These are phyloP conservation scores for Exserohilum rostratum DNA, from an alignment of 2,329 filamentous ascomycete genomes.

Conservation along the genomic window DNA sequence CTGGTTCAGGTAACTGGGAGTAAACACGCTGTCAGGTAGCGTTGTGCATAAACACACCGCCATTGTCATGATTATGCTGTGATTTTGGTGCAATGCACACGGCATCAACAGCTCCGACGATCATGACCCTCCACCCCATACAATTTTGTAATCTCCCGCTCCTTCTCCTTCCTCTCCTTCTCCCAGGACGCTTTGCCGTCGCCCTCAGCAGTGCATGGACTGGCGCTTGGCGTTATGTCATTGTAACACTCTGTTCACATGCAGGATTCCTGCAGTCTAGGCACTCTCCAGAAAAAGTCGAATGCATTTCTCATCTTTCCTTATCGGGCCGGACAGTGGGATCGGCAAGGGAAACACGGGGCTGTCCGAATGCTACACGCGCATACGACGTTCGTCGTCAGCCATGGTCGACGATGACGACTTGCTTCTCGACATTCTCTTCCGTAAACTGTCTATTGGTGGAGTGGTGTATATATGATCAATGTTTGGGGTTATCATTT, in stretches of 20 bases:
- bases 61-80: slow-evolving; percentile 14
- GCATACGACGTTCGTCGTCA: slow-evolving; percentile 19
- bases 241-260: slow-evolving; percentile 20
- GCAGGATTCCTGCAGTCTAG: slow-evolving; percentile 18
- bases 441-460: slow-evolving; percentile 25
- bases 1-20: slow-evolving; percentile 38
- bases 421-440: slow-evolving; percentile 18
- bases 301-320: slow-evolving; percentile 22
- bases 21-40: slow-evolving; percentile 19
- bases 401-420: slow-evolving; percentile 18
- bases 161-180: slow-evolving; percentile 30
- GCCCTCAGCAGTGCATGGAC: slow-evolving; percentile 33
- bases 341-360: slow-evolving; percentile 13
- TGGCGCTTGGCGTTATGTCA: slow-evolving; percentile 41
- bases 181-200: slow-evolving; percentile 26
- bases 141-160: slow-evolving; percentile 38
- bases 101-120: slow-evolving; percentile 11
- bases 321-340: slow-evolving; percentile 16
- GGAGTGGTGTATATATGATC: slow-evolving; percentile 32
- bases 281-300: slow-evolving; percentile 12
- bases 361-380: slow-evolving; percentile 13
- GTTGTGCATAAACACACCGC: slow-evolving; percentile 9
- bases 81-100: slow-evolving; percentile 11
- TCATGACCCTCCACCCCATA: slow-evolving; percentile 21
- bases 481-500: slow-evolving; percentile 19